These are phyloP conservation scores for Suillus tomentosus DNA, from an alignment of 768 basidiomycete genomes.

Conservation along the genomic window DNA sequence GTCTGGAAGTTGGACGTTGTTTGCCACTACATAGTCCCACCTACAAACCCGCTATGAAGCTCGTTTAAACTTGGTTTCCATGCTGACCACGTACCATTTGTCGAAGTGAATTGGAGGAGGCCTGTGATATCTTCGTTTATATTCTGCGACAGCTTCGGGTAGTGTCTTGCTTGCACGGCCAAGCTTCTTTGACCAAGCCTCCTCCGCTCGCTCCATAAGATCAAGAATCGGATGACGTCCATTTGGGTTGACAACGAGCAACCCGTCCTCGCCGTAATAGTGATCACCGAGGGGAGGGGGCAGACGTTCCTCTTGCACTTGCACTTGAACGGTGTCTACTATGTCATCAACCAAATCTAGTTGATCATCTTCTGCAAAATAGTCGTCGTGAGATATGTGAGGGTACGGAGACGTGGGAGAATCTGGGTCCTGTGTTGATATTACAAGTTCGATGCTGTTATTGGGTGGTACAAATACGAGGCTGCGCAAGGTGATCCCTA, in stretches of 20 bases:
- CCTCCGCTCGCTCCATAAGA: conserved; percentile 39
- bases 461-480: background rate
- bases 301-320: background rate
- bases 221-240: conserved; percentile 47
- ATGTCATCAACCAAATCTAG: background rate
- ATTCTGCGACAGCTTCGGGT: conserved; percentile 40
- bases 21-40: conserved; percentile 44
- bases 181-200: conserved; percentile 38
- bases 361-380: background rate
- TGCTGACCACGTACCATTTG: conserved; percentile 36
- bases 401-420: background rate
- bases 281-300: conserved; percentile 20
- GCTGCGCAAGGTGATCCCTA: conserved; percentile 4
- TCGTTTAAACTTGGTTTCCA: background rate
- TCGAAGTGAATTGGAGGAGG: conserved; percentile 45
- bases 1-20: conserved; percentile 44
- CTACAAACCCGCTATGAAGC: conserved; percentile 16
- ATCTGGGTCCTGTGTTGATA: background rate
- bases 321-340: background rate
- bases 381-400: background rate
- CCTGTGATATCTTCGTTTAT: conserved; percentile 36
- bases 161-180: conserved; percentile 39
- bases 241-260: conserved; percentile 36
- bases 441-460: background rate
- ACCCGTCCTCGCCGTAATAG: conserved; percentile 28